Conservation (phyloP, 768 basidiomycete genomes). For the Suillus occidentalis region DNA sequence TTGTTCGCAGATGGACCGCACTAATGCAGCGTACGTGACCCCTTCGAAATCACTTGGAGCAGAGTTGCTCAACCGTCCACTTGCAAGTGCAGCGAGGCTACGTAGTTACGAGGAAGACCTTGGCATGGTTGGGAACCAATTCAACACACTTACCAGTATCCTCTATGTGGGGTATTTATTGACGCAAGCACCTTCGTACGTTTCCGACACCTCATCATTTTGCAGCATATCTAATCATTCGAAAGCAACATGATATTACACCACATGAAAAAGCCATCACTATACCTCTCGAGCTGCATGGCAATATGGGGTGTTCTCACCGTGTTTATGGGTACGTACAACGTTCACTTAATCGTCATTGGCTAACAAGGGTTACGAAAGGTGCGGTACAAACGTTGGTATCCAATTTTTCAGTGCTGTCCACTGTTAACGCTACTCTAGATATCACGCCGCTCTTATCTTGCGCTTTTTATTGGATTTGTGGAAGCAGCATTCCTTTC, state of each 20-base stretch:
- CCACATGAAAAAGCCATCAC: slow-evolving; percentile 61
- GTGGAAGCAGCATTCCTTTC: slow-evolving; percentile 67
- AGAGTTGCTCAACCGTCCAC: neutral
- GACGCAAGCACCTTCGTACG: slow-evolving; percentile 74
- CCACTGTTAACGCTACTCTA: slow-evolving; percentile 19
- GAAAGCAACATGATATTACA: slow-evolving; percentile 69
- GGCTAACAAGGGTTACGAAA: neutral
- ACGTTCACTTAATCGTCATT: slow-evolving; percentile 1
- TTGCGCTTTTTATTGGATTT: slow-evolving; percentile 81
- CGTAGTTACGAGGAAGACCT: slow-evolving; percentile 70
- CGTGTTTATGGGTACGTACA: slow-evolving; percentile 43
- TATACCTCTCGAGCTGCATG: slow-evolving; percentile 66
- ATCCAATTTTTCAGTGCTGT: too few relatives aligned
- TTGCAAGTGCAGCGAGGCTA: slow-evolving; percentile 62
- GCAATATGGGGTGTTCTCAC: slow-evolving; percentile 72
- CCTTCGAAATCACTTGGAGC: neutral
- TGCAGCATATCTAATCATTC: neutral
- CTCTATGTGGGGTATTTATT: slow-evolving; percentile 70
- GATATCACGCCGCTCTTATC: slow-evolving; percentile 58
- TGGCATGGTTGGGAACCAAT: slow-evolving; percentile 57
- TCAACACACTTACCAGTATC: slow-evolving; percentile 65
- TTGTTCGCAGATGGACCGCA: slow-evolving; percentile 56
- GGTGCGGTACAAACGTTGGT: slow-evolving; percentile 37
- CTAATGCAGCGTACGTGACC: slow-evolving; percentile 55
- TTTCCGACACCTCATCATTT: slow-evolving; percentile 3